These are phyloP conservation scores for Podaxis sp. DNA, from an alignment of 768 basidiomycete genomes.

Conservation along the genomic window DNA sequence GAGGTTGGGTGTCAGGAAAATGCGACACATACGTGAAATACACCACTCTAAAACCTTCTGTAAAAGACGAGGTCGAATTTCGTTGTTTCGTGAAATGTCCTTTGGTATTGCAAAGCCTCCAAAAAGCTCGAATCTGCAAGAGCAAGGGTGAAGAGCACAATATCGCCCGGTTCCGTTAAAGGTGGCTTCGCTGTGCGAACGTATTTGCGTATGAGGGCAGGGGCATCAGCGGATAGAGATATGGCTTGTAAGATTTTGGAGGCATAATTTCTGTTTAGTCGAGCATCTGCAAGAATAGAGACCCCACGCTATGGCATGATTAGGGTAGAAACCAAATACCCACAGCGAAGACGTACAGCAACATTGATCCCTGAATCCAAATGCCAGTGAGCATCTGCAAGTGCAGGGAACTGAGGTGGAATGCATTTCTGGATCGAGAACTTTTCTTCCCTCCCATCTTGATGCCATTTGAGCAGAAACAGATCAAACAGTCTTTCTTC, in stretches of 20 bases:
- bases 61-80: slow-evolving; percentile 54
- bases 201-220: slow-evolving; percentile 66
- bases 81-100: slow-evolving; percentile 64
- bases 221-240: slow-evolving; percentile 45
- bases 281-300: slow-evolving; percentile 68
- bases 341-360: slow-evolving; percentile 46
- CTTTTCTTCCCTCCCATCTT: slow-evolving; percentile 56
- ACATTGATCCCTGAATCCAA: slow-evolving; percentile 70
- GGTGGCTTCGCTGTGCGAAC: slow-evolving; percentile 74
- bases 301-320: slow-evolving; percentile 56
- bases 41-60: slow-evolving; percentile 66
- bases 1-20: not conserved
- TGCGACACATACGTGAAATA: slow-evolving; percentile 56
- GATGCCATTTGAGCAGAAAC: slow-evolving; percentile 81
- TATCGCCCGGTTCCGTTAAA: slow-evolving; percentile 65
- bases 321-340: not conserved
- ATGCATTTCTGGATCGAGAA: slow-evolving; percentile 59
- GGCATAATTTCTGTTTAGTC: slow-evolving; percentile 73
- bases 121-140: slow-evolving; percentile 62
- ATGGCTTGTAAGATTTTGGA: slow-evolving; percentile 78
- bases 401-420: slow-evolving; percentile 70
- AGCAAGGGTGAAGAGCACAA: slow-evolving; percentile 69
- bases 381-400: slow-evolving; percentile 86
- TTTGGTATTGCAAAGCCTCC: slow-evolving; percentile 77
- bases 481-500: slow-evolving; percentile 80